These are phyloP conservation scores for Solanum neorickii DNA, from an alignment of 257 asterid genomes.

Conservation along the genomic window DNA sequence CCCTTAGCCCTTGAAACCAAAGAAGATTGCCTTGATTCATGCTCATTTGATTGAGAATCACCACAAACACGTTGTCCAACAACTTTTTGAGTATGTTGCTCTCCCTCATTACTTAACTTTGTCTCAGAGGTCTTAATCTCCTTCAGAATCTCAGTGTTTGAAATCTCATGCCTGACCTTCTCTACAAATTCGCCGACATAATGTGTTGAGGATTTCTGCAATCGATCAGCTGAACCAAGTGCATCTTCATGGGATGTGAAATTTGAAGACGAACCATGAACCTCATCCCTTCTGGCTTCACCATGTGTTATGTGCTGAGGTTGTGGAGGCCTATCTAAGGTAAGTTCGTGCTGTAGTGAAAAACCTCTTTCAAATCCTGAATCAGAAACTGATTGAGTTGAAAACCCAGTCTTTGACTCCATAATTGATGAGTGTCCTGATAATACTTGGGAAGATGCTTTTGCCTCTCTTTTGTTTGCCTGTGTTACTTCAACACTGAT, in stretches of 20 bases:
- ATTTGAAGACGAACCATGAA: conserved; percentile 10
- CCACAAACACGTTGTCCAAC: conserved; percentile 13
- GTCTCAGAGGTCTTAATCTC: conserved; percentile 31
- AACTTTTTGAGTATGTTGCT: conserved; percentile 6
- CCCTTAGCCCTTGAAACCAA: conserved; percentile 43
- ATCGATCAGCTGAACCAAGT: conserved; percentile 52
- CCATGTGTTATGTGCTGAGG: conserved; percentile 8
- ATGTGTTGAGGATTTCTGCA: conserved; percentile 48
- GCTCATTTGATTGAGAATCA: conserved; percentile 33
- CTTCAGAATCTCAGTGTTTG: conserved; percentile 33
- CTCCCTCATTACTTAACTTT: conserved; percentile 21
- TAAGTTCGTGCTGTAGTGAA: conserved; percentile 2
- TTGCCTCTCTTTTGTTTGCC: conserved; percentile 14
- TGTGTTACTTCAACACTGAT: conserved; percentile 13
- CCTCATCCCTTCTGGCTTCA: conserved; percentile 9
- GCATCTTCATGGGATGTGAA: conserved; percentile 26
- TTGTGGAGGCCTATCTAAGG: conserved; percentile 8
- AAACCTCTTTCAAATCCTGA: conserved; percentile 12
- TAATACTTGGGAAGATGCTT: conserved; percentile 16
- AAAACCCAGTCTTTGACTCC: conserved; percentile 11
- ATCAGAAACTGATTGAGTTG: conserved; percentile 16
- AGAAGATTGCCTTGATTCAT: conserved; percentile 22
- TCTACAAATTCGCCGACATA: conserved; percentile 51
- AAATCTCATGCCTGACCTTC: conserved; percentile 40
- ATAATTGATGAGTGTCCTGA: conserved; percentile 11